These are phyloP conservation scores for Mycotypha africana DNA, from an alignment of 371 early-diverging fungal genomes.

Conservation along the genomic window DNA sequence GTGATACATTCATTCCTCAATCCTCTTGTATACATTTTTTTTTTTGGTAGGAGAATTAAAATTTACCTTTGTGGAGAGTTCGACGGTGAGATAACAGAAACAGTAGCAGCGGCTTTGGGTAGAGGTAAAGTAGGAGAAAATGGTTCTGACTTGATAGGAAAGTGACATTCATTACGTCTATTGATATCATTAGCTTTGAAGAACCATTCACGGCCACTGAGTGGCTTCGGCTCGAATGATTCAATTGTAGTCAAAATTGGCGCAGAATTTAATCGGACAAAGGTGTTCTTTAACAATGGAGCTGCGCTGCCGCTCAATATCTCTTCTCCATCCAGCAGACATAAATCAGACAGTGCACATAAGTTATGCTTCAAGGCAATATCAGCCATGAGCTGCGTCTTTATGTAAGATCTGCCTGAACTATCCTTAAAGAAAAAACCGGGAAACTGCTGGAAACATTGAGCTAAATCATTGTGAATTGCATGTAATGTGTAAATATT, in stretches of 20 bases:
- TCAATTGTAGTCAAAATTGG: not conserved
- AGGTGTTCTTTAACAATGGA: constrained; percentile 11
- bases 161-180: no score
- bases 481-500: constrained; percentile 9
- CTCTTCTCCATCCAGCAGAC: constrained; percentile 6
- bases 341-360: constrained; percentile 7
- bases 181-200: no score
- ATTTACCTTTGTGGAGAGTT: not conserved
- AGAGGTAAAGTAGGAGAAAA: constrained; percentile 1
- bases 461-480: not conserved
- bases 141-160: constrained; percentile 1
- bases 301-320: constrained; percentile 6
- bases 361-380: constrained; percentile 6
- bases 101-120: not conserved
- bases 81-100: no score
- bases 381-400: constrained; percentile 9
- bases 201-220: constrained; percentile 14
- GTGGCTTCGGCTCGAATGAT: constrained; percentile 1
- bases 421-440: constrained; percentile 12
- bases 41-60: no score
- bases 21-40: no score
- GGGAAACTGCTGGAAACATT: constrained; percentile 3
- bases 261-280: constrained; percentile 1
- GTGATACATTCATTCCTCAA: no score
- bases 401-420: constrained; percentile 5